A percentile compares a stretch with the other conserved stretches of the same genome.
Conservation (phyloP, 108 stramenopile species). For the Nitzschia sp. region DNA sequence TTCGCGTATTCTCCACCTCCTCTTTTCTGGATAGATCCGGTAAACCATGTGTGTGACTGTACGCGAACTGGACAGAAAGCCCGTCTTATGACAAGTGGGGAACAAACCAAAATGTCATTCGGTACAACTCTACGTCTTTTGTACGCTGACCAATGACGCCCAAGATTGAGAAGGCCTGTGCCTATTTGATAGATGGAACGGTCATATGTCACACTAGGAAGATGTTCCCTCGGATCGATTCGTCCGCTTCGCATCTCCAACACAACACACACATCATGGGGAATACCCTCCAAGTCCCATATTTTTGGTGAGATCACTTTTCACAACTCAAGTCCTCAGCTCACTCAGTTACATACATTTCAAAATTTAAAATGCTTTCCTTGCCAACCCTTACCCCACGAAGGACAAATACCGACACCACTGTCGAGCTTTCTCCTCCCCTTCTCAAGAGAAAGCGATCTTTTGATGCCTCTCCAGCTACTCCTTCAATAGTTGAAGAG, state of each 20-base stretch:
- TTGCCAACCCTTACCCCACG: background rate
- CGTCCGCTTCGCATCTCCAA: no score
- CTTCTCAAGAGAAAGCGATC: slow-evolving; percentile 7
- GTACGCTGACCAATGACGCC: background rate
- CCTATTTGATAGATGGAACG: background rate
- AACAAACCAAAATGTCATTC: background rate
- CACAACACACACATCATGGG: no score
- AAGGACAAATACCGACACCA: background rate
- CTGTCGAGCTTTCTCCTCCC: slow-evolving; percentile 1
- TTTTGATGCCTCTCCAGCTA: background rate
- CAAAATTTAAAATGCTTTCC: background rate
- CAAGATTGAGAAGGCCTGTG: background rate
- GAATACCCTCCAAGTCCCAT: no score
- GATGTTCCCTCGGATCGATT: no score
- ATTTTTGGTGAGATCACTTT: background rate
- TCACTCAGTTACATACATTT: no score
- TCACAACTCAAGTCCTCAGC: no score
- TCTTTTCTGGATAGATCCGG: background rate
- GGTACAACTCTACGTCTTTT: background rate
- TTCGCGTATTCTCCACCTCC: no score
- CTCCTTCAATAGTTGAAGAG: background rate
- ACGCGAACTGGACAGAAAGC: background rate
- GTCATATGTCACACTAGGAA: slow-evolving; percentile 1
- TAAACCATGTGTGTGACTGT: background rate
- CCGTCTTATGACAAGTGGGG: background rate